Conservation (phyloP, 139 green algal species). For the Volvox reticuliferus region DNA sequence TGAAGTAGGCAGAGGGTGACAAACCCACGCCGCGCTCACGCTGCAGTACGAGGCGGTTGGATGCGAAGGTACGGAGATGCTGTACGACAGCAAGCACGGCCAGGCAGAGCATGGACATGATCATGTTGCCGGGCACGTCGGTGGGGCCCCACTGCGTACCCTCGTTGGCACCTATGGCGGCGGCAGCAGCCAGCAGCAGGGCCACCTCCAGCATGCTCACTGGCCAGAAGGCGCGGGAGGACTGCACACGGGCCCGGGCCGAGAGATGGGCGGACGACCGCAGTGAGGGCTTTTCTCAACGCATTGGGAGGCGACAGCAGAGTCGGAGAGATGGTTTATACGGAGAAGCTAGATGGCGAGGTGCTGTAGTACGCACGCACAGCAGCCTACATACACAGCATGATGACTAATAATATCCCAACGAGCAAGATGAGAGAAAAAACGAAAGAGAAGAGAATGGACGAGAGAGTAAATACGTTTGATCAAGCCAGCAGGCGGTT, state of each 20-base stretch:
- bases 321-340: no score
- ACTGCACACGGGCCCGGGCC: conserved; percentile 7
- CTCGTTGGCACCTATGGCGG: conserved; percentile 8
- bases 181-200: conserved; percentile 13
- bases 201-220: neutral
- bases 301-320: no score
- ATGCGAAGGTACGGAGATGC: conserved; percentile 17
- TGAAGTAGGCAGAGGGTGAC: conserved; percentile 49
- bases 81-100: conserved; percentile 34
- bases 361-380: no score
- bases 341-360: no score
- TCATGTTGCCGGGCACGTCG: neutral
- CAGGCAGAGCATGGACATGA: conserved; percentile 32
- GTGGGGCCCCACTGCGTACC: conserved; percentile 20
- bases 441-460: no score
- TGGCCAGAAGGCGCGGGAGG: conserved; percentile 13
- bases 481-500: no score
- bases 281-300: no score
- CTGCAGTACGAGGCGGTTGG: conserved; percentile 16
- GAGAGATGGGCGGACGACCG: no score
- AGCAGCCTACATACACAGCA: no score
- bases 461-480: no score
- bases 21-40: conserved; percentile 51
- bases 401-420: no score
- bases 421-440: no score